These are phyloP conservation scores for Beauveria australis DNA, from an alignment of 2,329 filamentous ascomycete genomes.

Conservation along the genomic window DNA sequence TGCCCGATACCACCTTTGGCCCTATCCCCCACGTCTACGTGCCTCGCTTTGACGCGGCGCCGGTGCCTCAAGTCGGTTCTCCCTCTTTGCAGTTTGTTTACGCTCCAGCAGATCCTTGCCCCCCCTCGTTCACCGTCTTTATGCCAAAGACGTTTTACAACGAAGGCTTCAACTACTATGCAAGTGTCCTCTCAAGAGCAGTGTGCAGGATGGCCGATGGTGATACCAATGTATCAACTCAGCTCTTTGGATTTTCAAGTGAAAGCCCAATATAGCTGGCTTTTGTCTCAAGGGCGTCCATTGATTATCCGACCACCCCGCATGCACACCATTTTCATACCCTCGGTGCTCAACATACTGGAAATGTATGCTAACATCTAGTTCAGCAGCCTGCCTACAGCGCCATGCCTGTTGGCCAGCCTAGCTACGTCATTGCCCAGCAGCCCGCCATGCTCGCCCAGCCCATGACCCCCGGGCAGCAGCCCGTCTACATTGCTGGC, in stretches of 20 bases:
- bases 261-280: not conserved
- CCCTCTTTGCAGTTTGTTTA: constrained; percentile 22
- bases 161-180: constrained; percentile 29
- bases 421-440: constrained; percentile 25
- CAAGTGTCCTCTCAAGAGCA: constrained; percentile 23
- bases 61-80: constrained; percentile 26
- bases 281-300: not conserved
- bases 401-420: constrained; percentile 21
- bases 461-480: constrained; percentile 14
- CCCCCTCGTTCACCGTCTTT: constrained; percentile 21
- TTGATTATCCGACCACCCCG: not conserved
- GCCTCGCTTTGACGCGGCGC: constrained; percentile 40
- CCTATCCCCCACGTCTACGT: constrained; percentile 47
- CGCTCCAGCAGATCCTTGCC: constrained; percentile 13
- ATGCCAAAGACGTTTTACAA: constrained; percentile 25
- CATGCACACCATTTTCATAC: not conserved
- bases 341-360: not conserved
- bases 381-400: constrained; percentile 24
- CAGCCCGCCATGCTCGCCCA: constrained; percentile 22
- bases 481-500: constrained; percentile 26
- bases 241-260: not conserved
- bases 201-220: not conserved
- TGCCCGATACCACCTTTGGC: constrained; percentile 49
- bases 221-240: not conserved
- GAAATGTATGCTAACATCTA: constrained; percentile 11